These are phyloP conservation scores for Colletotrichum sp. DNA, from an alignment of 2,329 filamentous ascomycete species.

Conservation along the genomic window DNA sequence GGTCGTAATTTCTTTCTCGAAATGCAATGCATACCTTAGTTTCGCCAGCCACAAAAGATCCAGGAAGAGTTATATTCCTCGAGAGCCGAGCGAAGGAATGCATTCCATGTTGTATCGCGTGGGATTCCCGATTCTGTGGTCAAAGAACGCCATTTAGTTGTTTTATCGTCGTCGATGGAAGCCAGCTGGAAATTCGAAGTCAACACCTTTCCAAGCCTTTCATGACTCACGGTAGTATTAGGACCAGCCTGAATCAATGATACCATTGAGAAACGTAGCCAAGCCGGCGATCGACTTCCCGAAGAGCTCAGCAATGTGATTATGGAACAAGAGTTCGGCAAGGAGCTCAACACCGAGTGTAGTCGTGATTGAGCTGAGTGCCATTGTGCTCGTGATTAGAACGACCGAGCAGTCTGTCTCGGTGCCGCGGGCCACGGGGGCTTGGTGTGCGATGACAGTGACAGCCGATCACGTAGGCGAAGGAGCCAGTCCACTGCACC, in stretches of 20 bases:
- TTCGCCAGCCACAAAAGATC: not conserved
- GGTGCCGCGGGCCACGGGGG: constrained; percentile 34
- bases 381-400: constrained; percentile 23
- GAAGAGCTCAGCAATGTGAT: not conserved
- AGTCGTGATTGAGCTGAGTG: constrained; percentile 32
- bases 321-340: not conserved
- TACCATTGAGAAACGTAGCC: not conserved
- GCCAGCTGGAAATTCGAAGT: not conserved
- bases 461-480: constrained; percentile 31
- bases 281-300: not conserved
- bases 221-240: not conserved
- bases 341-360: not conserved
- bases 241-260: not conserved
- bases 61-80: not conserved
- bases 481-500: constrained; percentile 16
- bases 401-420: constrained; percentile 37
- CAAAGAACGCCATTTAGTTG: not conserved
- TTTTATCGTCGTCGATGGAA: not conserved
- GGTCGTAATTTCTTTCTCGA: not conserved
- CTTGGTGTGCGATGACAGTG: constrained; percentile 32
- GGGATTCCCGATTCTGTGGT: not conserved
- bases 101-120: not conserved
- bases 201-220: not conserved
- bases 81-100: not conserved
- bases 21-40: not conserved